phyloP scores from a whole-genome alignment of 2,329 filamentous ascomycete genomes.

The Colletotrichum phormii region DNA sequence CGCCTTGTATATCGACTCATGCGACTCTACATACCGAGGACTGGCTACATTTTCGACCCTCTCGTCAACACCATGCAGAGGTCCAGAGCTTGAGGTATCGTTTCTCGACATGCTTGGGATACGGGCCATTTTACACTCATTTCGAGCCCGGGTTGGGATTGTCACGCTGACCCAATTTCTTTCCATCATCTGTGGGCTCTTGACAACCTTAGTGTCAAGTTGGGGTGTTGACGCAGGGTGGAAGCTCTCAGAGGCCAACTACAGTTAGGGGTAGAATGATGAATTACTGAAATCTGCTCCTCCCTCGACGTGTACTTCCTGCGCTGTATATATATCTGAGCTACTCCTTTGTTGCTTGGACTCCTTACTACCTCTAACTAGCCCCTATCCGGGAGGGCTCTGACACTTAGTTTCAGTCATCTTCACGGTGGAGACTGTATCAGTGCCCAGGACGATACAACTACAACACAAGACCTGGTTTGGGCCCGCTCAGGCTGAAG shows the following conservation, averaged over 20 bases:
- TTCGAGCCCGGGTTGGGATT: not conserved
- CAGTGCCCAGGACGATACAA: not conserved
- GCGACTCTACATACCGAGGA: not conserved
- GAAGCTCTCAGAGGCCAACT: too few species aligned
- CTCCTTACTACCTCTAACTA: too few species aligned
- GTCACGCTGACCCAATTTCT: not conserved
- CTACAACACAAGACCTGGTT: conserved; percentile 8
- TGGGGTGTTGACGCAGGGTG: too few species aligned
- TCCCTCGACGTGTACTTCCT: too few species aligned
- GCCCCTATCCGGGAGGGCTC: too few species aligned
- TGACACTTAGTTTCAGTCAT: conserved; percentile 2
- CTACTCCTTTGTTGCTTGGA: too few species aligned
- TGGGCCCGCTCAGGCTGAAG: too few species aligned
- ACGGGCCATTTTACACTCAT: not conserved
- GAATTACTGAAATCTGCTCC: too few species aligned
- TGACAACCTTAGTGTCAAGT: too few species aligned
- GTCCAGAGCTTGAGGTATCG: not conserved
- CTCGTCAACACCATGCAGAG: not conserved
- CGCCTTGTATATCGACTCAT: conserved; percentile 2
- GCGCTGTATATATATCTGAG: too few species aligned
- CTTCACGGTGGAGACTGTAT: conserved; percentile 2
- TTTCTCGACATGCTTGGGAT: conserved; percentile 12
- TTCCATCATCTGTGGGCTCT: not conserved
- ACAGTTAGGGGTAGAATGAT: too few species aligned
- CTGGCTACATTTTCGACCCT: conserved; percentile 2